phyloP scores from a whole-genome alignment of 2,329 filamentous ascomycete species.

The Hawksworthiomyces lignivorus region DNA sequence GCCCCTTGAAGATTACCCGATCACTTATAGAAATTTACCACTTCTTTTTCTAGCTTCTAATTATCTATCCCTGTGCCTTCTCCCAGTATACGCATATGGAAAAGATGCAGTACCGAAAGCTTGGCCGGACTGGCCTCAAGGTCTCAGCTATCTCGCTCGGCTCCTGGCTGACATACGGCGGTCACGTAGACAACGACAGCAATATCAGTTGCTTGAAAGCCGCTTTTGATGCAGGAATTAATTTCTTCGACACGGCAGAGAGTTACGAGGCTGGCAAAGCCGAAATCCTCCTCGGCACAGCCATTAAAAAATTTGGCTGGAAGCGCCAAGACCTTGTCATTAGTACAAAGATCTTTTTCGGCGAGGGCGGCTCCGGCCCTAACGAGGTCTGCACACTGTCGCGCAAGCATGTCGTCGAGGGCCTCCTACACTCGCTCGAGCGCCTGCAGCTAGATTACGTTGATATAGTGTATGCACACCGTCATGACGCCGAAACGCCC shows the following conservation, averaged over 20 bases:
- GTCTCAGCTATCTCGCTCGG: no score
- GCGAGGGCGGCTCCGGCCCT: neutral
- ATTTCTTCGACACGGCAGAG: conserved; percentile 57
- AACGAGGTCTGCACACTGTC: conserved; percentile 41
- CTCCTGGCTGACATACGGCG: conserved; percentile 17
- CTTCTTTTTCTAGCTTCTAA: no score
- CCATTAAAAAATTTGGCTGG: conserved; percentile 43
- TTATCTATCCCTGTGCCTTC: no score
- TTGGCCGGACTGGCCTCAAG: no score
- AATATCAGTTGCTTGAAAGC: conserved; percentile 49
- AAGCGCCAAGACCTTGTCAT: conserved; percentile 46
- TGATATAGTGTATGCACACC: conserved; percentile 54
- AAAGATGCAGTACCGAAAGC: no score
- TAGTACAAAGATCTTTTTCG: conserved; percentile 35
- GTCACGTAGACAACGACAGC: no score
- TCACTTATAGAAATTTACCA: no score
- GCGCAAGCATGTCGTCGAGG: conserved; percentile 45
- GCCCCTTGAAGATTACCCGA: no score
- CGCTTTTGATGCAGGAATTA: conserved; percentile 52
- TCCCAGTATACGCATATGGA: no score
- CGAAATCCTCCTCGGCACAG: conserved; percentile 43
- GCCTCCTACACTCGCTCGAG: conserved; percentile 46
- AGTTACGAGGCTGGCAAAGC: conserved; percentile 39
- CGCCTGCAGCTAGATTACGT: conserved; percentile 56
- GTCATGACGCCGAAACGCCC: conserved; percentile 46